A percentile compares a stretch with the other conserved stretches of the same genome.
Evolutionary conservation across 768 basidiomycete species (phyloP).

Genomic region (Lactarius hengduanensis): DNA sequence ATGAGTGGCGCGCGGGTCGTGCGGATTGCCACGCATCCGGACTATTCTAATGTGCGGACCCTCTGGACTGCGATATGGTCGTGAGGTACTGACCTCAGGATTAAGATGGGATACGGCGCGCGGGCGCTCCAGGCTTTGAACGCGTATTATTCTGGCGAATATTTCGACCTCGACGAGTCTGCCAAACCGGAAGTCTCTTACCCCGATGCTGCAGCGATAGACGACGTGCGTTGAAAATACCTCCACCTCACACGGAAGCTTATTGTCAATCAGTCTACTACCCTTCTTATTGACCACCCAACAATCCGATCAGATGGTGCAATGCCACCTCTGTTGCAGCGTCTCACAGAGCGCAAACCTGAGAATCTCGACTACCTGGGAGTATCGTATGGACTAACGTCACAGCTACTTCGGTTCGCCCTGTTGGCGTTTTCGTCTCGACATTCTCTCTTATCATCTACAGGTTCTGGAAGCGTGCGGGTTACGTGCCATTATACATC

Average conservation of each 20-base stretch:
- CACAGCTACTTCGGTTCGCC: conserved; percentile 69
- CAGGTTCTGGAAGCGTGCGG: conserved; percentile 94
- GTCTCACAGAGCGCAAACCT: conserved; percentile 85
- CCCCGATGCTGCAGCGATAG: conserved; percentile 53
- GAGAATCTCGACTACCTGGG: conserved; percentile 92
- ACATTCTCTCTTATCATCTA: conserved; percentile 12
- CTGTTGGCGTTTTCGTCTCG: background rate
- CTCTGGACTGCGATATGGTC: conserved; percentile 9
- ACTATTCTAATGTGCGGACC: conserved; percentile 78
- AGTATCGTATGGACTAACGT: conserved; percentile 93
- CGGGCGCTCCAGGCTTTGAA: conserved; percentile 85
- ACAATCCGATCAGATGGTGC: conserved; percentile 65
- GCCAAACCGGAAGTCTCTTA: conserved; percentile 53
- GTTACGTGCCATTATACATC: conserved; percentile 88
- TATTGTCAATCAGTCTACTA: conserved; percentile 39
- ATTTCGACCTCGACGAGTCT: conserved; percentile 81
- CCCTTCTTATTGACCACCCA: conserved; percentile 76
- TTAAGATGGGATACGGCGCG: conserved; percentile 95
- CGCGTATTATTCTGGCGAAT: conserved; percentile 90
- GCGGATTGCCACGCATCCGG: conserved; percentile 92
- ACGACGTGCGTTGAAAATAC: conserved; percentile 41
- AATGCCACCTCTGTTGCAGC: conserved; percentile 93
- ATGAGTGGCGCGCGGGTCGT: conserved; percentile 91
- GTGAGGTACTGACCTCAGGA: conserved; percentile 12
- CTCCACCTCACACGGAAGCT: conserved; percentile 4